Evolutionary conservation across 768 basidiomycete species (phyloP).

Genomic region (Strobilomyces echinocephalus): DNA sequence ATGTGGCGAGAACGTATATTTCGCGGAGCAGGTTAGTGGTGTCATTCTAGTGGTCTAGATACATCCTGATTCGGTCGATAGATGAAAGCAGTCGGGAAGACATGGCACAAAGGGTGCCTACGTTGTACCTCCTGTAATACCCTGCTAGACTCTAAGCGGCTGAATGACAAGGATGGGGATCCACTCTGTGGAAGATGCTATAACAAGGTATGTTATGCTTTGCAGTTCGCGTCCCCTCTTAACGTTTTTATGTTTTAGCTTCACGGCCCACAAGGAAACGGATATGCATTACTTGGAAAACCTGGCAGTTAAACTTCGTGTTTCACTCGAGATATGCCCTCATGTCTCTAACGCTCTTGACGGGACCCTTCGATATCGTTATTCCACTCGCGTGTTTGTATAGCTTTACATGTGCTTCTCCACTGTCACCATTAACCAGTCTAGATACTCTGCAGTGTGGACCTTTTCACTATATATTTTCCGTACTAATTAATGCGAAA

Average conservation of each 20-base stretch:
- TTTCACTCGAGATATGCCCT: background rate
- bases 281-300: constrained; percentile 67
- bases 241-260: constrained; percentile 39
- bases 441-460: constrained; percentile 8
- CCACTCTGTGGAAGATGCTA: constrained; percentile 73
- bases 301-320: constrained; percentile 35
- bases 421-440: constrained; percentile 10
- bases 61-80: constrained; percentile 25
- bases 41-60: background rate
- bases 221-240: background rate
- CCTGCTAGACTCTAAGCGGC: constrained; percentile 61
- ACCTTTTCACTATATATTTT: constrained; percentile 1
- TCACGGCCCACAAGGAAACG: constrained; percentile 68
- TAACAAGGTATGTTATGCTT: constrained; percentile 43
- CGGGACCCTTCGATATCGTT: constrained; percentile 13
- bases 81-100: constrained; percentile 80
- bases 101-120: constrained; percentile 72
- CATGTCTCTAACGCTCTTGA: constrained; percentile 6
- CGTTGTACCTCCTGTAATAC: constrained; percentile 72
- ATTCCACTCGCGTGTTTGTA: constrained; percentile 21
- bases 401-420: constrained; percentile 11
- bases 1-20: constrained; percentile 76
- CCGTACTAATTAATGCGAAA: background rate
- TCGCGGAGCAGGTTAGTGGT: constrained; percentile 67
- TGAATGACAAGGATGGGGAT: constrained; percentile 73